Conservation (phyloP, 2,329 filamentous ascomycete species). For the Aspergillus calidoustus region DNA sequence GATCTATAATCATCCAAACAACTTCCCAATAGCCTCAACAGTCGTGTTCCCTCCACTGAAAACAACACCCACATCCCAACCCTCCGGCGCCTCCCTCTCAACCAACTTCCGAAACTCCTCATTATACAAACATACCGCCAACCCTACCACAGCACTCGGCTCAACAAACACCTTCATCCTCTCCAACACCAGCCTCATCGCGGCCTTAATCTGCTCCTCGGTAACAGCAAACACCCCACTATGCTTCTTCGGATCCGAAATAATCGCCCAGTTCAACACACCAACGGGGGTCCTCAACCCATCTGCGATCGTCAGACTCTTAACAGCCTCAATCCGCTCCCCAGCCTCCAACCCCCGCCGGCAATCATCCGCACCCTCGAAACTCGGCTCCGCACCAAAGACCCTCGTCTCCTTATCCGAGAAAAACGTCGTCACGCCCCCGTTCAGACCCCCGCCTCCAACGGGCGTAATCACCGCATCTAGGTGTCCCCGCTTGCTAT, state of each 20-base stretch:
- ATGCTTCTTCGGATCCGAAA: slow-evolving; percentile 74
- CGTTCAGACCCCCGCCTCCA: slow-evolving; percentile 86
- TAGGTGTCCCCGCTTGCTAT: slow-evolving; percentile 39
- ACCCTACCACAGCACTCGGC: slow-evolving; percentile 80
- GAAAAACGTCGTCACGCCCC: slow-evolving; percentile 75
- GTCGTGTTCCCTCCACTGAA: slow-evolving; percentile 70
- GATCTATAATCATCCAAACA: slow-evolving; percentile 46
- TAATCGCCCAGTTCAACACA: slow-evolving; percentile 73
- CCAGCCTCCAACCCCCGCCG: slow-evolving; percentile 70
- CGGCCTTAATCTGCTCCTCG: slow-evolving; percentile 79
- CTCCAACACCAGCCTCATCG: slow-evolving; percentile 80
- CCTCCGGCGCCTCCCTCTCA: slow-evolving; percentile 64
- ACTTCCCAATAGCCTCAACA: slow-evolving; percentile 61
- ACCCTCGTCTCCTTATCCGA: slow-evolving; percentile 73
- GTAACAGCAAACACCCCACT: slow-evolving; percentile 72
- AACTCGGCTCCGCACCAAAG: slow-evolving; percentile 84
- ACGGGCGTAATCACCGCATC: slow-evolving; percentile 81
- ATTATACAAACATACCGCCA: slow-evolving; percentile 83
- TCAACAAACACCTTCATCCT: slow-evolving; percentile 89
- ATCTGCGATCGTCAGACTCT: slow-evolving; percentile 82
- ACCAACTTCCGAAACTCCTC: slow-evolving; percentile 78
- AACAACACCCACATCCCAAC: slow-evolving; percentile 72
- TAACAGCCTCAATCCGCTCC: slow-evolving; percentile 68
- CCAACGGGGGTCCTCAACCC: slow-evolving; percentile 85
- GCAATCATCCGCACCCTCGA: slow-evolving; percentile 83